These are phyloP conservation scores for Dioscorea zingiberensis DNA, from an alignment of 106 monocot species.

Conservation along the genomic window DNA sequence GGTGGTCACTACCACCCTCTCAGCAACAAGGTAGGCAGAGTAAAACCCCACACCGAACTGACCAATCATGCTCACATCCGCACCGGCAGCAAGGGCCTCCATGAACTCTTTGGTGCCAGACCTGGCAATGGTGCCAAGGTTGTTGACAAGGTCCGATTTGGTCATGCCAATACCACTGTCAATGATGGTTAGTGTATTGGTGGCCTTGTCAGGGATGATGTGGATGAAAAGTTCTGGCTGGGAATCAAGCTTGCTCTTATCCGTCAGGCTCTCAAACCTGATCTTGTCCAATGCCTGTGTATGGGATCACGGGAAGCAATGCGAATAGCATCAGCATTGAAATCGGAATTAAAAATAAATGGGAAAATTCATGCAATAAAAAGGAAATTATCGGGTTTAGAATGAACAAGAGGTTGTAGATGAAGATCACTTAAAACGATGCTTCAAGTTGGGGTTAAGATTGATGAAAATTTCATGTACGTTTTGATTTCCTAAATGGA, in stretches of 20 bases:
- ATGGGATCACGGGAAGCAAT: neutral
- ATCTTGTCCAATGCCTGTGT: conserved; percentile 68
- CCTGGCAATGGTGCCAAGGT: conserved; percentile 70
- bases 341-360: neutral
- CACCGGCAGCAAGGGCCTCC: conserved; percentile 77
- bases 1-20: conserved; percentile 58
- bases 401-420: too few relatives aligned
- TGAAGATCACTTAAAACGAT: too few relatives aligned
- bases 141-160: conserved; percentile 72
- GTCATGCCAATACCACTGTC: conserved; percentile 78
- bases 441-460: too few relatives aligned
- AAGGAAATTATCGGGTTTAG: too few relatives aligned
- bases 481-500: too few relatives aligned
- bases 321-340: too few relatives aligned
- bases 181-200: conserved; percentile 57
- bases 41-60: conserved; percentile 78
- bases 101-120: conserved; percentile 84
- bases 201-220: conserved; percentile 68
- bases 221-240: conserved; percentile 85
- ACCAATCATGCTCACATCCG: conserved; percentile 78
- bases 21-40: conserved; percentile 69
- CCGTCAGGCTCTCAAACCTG: conserved; percentile 68
- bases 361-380: neutral
- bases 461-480: too few relatives aligned
- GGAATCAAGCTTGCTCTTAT: conserved; percentile 71